phyloP scores from a whole-genome alignment of 1,284 basidiomycete species.

The Leccinum huronense region DNA sequence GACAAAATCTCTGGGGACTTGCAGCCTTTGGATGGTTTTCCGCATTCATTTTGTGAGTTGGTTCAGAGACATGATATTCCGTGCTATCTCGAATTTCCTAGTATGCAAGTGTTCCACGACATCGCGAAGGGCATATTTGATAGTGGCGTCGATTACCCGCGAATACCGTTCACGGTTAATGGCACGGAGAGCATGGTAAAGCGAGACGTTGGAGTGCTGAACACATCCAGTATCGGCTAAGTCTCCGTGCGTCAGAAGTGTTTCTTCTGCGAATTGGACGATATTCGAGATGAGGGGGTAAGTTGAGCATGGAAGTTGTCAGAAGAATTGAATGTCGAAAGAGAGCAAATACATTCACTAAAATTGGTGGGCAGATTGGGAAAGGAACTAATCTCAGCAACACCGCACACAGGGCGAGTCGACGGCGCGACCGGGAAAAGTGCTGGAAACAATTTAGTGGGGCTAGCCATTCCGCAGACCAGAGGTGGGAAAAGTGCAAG shows the following conservation, averaged over 20 bases:
- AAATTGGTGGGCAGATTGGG: slow-evolving; percentile 48
- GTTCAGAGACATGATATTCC: slow-evolving; percentile 74
- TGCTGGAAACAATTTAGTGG: slow-evolving; percentile 55
- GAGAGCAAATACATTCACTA: slow-evolving; percentile 60
- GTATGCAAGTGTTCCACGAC: slow-evolving; percentile 67
- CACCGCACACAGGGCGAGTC: slow-evolving; percentile 30
- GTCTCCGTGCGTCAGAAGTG: slow-evolving; percentile 87
- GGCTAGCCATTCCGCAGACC: slow-evolving; percentile 43
- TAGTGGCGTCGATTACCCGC: slow-evolving; percentile 43
- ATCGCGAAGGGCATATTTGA: slow-evolving; percentile 51
- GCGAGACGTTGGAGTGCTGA: slow-evolving; percentile 50
- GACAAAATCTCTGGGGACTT: too few relatives aligned
- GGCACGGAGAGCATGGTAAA: slow-evolving; percentile 80
- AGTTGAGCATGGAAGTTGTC: slow-evolving; percentile 74
- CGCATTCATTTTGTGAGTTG: slow-evolving; percentile 59
- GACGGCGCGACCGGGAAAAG: slow-evolving; percentile 39
- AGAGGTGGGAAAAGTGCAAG: slow-evolving; percentile 40
- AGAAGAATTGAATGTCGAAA: slow-evolving; percentile 52
- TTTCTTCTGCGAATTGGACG: slow-evolving; percentile 57
- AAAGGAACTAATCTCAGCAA: slow-evolving; percentile 43
- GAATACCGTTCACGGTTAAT: slow-evolving; percentile 71
- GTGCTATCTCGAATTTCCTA: slow-evolving; percentile 51
- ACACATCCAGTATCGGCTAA: slow-evolving; percentile 60
- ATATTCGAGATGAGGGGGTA: slow-evolving; percentile 56
- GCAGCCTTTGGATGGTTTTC: too few relatives aligned